These are phyloP conservation scores for Fraxinus paxiana DNA, from an alignment of 305 asterid genomes.

Conservation along the genomic window DNA sequence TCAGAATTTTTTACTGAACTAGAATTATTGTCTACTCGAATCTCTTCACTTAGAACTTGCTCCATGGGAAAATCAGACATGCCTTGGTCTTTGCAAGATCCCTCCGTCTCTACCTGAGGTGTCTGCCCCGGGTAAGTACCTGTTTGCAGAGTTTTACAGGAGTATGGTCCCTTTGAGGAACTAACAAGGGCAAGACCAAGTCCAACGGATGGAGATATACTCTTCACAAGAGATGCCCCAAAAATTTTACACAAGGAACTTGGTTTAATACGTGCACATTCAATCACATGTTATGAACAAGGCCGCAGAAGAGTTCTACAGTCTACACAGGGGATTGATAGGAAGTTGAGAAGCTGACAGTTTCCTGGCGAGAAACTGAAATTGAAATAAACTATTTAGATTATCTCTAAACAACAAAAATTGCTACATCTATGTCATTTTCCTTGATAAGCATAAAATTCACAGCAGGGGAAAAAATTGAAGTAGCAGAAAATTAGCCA, in stretches of 20 bases:
- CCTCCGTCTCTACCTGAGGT: slow-evolving; percentile 18
- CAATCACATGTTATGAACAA: slow-evolving; percentile 30
- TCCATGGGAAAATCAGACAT: slow-evolving; percentile 24
- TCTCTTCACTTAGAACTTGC: slow-evolving; percentile 25
- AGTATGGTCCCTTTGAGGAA: slow-evolving; percentile 29
- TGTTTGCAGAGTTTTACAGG: slow-evolving; percentile 29
- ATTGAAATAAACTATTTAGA: neutral
- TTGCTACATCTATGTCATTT: neutral
- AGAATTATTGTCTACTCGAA: slow-evolving; percentile 10
- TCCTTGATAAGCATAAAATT: neutral
- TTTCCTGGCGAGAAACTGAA: slow-evolving; percentile 44
- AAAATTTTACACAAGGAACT: slow-evolving; percentile 15
- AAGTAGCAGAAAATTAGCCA: neutral
- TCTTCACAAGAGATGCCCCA: slow-evolving; percentile 30
- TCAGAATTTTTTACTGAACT: slow-evolving; percentile 12
- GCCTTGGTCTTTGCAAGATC: slow-evolving; percentile 24
- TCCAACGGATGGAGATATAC: slow-evolving; percentile 24
- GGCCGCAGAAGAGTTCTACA: slow-evolving; percentile 17
- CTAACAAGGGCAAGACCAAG: slow-evolving; percentile 27
- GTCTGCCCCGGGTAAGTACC: slow-evolving; percentile 23
- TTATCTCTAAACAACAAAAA: neutral
- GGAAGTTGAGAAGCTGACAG: slow-evolving; percentile 38
- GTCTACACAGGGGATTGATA: slow-evolving; percentile 13
- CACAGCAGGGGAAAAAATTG: neutral
- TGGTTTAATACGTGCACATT: slow-evolving; percentile 19